Evolutionary conservation across 2,329 filamentous ascomycete genomes (phyloP).

Genomic region (Cadophora malorum): DNA sequence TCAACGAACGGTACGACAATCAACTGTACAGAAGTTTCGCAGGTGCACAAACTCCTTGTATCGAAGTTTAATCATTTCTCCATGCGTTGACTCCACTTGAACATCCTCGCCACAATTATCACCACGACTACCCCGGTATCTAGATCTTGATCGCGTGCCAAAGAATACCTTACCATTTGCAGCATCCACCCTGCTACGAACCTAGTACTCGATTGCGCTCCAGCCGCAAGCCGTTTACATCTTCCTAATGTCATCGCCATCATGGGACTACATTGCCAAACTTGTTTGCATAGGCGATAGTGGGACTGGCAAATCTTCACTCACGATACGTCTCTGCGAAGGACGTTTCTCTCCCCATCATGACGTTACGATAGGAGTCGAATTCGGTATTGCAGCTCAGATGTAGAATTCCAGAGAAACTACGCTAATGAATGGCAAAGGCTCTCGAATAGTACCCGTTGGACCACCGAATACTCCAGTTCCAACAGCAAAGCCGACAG

Average conservation of each 20-base stretch:
- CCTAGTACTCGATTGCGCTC: slow-evolving; percentile 23
- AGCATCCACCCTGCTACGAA: neutral
- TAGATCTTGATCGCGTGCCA: slow-evolving; percentile 25
- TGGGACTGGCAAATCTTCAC: slow-evolving; percentile 91
- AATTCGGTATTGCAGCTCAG: slow-evolving; percentile 47
- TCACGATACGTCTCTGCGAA: slow-evolving; percentile 95
- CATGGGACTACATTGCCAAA: slow-evolving; percentile 99
- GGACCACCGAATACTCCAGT: slow-evolving; percentile 70
- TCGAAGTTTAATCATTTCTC: neutral
- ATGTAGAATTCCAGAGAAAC: slow-evolving; percentile 71
- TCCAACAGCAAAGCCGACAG: slow-evolving; percentile 56
- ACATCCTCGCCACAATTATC: slow-evolving; percentile 10
- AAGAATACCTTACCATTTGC: slow-evolving; percentile 4
- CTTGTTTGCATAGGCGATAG: slow-evolving; percentile 97
- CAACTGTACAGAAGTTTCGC: neutral
- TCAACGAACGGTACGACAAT: neutral
- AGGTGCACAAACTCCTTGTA: neutral
- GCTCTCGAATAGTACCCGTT: slow-evolving; percentile 89
- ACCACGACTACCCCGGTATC: slow-evolving; percentile 2
- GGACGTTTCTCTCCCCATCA: slow-evolving; percentile 93
- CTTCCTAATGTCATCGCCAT: slow-evolving; percentile 61
- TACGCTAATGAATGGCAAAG: slow-evolving; percentile 77
- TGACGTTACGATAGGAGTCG: slow-evolving; percentile 72
- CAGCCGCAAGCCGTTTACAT: slow-evolving; percentile 20
- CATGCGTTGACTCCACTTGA: neutral